Evolutionary conservation across 2,329 filamentous ascomycete species (phyloP).

Genomic region (Trichoderma koningii): DNA sequence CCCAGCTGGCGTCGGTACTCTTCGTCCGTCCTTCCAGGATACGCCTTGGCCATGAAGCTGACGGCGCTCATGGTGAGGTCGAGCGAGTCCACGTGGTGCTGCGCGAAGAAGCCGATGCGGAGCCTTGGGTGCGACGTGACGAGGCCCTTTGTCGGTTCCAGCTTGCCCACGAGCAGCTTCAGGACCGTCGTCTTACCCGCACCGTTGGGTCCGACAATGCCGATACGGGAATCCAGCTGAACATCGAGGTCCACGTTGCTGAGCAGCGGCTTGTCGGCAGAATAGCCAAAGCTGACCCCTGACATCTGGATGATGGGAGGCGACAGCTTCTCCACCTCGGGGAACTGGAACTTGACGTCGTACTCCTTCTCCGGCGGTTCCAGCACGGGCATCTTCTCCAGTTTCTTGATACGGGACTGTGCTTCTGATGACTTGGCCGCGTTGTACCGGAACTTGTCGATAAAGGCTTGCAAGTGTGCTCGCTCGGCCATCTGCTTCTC

Average conservation of each 20-base stretch:
- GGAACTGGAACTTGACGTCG: conserved; percentile 94
- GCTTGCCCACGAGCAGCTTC: conserved; percentile 90
- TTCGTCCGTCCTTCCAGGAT: conserved; percentile 89
- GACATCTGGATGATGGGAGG: conserved; percentile 98
- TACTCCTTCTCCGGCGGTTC: conserved; percentile 92
- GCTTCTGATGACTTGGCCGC: conserved; percentile 98
- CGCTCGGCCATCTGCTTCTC: conserved; percentile 96
- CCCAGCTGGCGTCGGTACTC: conserved; percentile 95
- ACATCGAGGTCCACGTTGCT: conserved; percentile 91
- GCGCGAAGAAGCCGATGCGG: conserved; percentile 93
- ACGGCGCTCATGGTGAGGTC: conserved; percentile 89
- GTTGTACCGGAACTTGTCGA: conserved; percentile 99
- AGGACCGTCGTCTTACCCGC: conserved; percentile 98
- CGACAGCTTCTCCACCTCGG: conserved; percentile 94
- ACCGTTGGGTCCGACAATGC: conserved; percentile 98
- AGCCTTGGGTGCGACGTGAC: conserved; percentile 88
- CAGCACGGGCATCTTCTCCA: conserved; percentile 93
- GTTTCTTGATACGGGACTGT: conserved; percentile 97
- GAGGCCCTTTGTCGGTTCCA: conserved; percentile 73
- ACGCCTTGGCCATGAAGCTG: conserved; percentile 91
- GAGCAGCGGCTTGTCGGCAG: conserved; percentile 74
- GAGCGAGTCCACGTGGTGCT: conserved; percentile 96
- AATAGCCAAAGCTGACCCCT: conserved; percentile 88
- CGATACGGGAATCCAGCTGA: conserved; percentile 95
- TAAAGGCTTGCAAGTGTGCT: conserved; percentile 94